Evolutionary conservation across 805 yeast genomes (phyloP), one percentile per base, ranked within the genome.

Genomic region (Metschnikowia peoriensis): DNA sequence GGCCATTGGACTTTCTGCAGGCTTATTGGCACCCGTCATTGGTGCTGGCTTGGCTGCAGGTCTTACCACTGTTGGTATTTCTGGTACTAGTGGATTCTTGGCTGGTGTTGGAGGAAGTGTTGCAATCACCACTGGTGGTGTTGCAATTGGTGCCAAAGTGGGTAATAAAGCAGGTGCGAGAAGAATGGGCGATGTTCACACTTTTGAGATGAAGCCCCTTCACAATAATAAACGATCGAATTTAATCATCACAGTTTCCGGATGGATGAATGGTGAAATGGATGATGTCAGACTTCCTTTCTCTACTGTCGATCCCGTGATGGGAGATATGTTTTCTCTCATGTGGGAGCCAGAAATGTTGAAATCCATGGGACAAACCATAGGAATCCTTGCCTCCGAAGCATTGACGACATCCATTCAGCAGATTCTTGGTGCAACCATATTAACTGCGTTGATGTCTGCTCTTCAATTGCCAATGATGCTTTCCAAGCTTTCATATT

Each of bases 1-100:
- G 22, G 96, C 94, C 1, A 81, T 94, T 53, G 99, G 99, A 1
- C 74, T 94, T 16, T 89, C 97, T 54, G 98, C 97, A 8, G 99
- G 99, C 7, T 70, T 94, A 42, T 72, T 94, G 43, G 99, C 99
- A 0, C 99, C 99, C 0, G 96, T 96, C 2, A 96, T 94, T 63
- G 98, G 98, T 47, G 98, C 98, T 1, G 99, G 99, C 63, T 65
- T 94, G 29, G 99, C 98, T 1, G 98, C 98, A 4, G 99, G 98
- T 14, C 75, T 94, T 40, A 86, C 97, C 1, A 94, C 99, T 0
- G 83, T 93, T 22, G 99, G 99, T 34, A 88, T 96, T 22, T 77
- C 89, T 1, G 98, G 99, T n/a, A 90, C 98, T 0, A 71, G 90
- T 14, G 89, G 96, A 1, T 94, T 94, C 59, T 73, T 94, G 34